Evolutionary conservation across 352 stramenopile genomes (phyloP), one percentile per base, ranked within the genome.

Genomic region (Phytophthora uliginosa): DNA sequence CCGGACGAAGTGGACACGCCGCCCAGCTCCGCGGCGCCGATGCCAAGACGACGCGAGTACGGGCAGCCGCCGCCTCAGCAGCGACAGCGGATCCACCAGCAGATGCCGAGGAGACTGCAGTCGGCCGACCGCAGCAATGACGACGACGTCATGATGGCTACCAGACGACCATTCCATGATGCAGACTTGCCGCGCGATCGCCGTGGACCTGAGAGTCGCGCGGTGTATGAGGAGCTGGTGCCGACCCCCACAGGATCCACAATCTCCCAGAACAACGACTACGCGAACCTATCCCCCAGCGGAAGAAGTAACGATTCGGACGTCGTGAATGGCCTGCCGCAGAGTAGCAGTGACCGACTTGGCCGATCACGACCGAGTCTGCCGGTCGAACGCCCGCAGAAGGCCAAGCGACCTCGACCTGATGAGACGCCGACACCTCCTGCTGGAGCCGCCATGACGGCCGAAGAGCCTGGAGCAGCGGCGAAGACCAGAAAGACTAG

Each of bases 211-310:
- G 64, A 74, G 26, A 68, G 60, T n/a, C 69, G 64, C 34, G 52
- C 59, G 18, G 38, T 75, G 20, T 77, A 77, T 28, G 64, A 81
- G 40, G 57, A 85, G 22, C 59, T 82, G 20, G 60, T 55, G 24
- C 57, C 71, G n/a, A 48, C 70, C 55, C 38, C 45, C 31, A 53
- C 59, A 7, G 34, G 24, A 24, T 15, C 54, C 5, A 13, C 15
- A 10, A 33, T 62, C 12, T 26, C 55, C 6, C 66, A 63, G 28
- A 64, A 61, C 20, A 63, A 34, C 20, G 24, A 69, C 42, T 69
- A 69, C 20, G 60, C 34, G 9, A 66, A 72, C 17, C 17, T 67
- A 0, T 48, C 52, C 8, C 57, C 48, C 7, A 63, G 31, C 3
- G 36, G 36, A 18, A 34, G 15, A 42, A 59, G 40, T 13, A 50